Evolutionary conservation across 305 asterid genomes (phyloP), one percentile per base, ranked within the genome.

Genomic region (Nicotiana rustica): DNA sequence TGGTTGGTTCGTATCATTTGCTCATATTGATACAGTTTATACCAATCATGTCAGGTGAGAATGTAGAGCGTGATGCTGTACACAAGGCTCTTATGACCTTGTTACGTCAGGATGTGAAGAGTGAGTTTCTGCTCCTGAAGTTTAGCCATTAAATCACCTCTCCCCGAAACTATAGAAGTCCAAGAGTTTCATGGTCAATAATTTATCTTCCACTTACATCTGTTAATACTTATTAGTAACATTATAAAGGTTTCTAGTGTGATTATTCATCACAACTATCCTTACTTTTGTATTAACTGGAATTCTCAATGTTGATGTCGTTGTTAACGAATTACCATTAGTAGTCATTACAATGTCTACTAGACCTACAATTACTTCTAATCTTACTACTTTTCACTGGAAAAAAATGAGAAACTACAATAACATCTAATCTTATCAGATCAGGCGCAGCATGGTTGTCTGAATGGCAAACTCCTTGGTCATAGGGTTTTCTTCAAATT

Each of bases 51-150:
- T 67, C 64, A 94, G 99, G 96, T 73, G 99, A 96, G 86, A 96
- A 93, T 38, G 95, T 94, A 81, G 99, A 96, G 90, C 98, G 95
- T 49, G 98, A 96, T 89, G 97, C 99, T 19, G 98, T 96, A 76
- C 93, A 94, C 85, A 94, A 96, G 85, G 97, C 98, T 82, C 88
- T 96, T 62, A 85, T 96, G 92, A 82, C 96, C 56, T 89, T 94
- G 84, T 83, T 94, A 93, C 90, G 97, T 73, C 98, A 92, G 93
- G 98, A 96, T 90, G 91, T 93, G 79, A 96, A 91, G 92, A 92
- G 98, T 96, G 90, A 85, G 97, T 64, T 79, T 41, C 49, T 36
- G 61, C 41, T 61, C 44, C 44, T 73, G 38, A 79, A 44, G 64
- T 79, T 79, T 44, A 79, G 70, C 41, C 12, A 79, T 61, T 52